Percentiles rank a stretch among this genome's conserved stretches.
phyloP scores from a whole-genome alignment of 2,329 filamentous ascomycete genomes.

The Byssothecium circinans region DNA sequence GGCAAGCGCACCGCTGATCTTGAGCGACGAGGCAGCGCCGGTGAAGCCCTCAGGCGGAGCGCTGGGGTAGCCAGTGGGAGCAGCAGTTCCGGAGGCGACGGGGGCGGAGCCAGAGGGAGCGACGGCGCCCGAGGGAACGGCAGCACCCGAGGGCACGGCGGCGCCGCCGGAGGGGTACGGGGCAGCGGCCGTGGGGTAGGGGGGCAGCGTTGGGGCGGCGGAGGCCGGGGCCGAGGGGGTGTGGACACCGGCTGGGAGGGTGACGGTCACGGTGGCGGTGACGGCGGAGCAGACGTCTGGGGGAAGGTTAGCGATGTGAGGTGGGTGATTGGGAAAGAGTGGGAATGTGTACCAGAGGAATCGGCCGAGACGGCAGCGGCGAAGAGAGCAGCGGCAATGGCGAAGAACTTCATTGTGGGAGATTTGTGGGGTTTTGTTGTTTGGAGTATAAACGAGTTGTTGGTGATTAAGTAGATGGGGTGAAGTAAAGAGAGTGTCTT shows the following conservation, averaged over 20 bases:
- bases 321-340: not conserved
- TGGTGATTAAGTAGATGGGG: constrained; percentile 8
- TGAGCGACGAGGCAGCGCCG: constrained; percentile 32
- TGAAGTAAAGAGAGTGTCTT: constrained; percentile 15
- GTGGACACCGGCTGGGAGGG: constrained; percentile 17
- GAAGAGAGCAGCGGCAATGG: constrained; percentile 25
- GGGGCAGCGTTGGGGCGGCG: constrained; percentile 14
- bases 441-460: constrained; percentile 11
- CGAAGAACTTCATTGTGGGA: constrained; percentile 36
- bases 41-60: constrained; percentile 33
- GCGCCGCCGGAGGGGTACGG: constrained; percentile 32
- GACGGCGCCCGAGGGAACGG: constrained; percentile 8
- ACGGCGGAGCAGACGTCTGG: constrained; percentile 30
- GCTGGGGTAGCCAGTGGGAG: constrained; percentile 23
- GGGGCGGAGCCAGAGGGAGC: constrained; percentile 16
- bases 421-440: constrained; percentile 11
- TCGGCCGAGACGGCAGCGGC: constrained; percentile 28
- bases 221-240: constrained; percentile 23
- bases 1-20: constrained; percentile 37
- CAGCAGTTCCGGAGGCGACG: constrained; percentile 27
- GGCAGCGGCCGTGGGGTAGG: constrained; percentile 18
- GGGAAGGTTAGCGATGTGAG: not conserved
- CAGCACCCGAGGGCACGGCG: constrained; percentile 1
- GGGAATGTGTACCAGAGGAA: constrained; percentile 8
- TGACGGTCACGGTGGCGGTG: constrained; percentile 34